A percentile compares a stretch with the other conserved stretches of the same genome.
phyloP scores from a whole-genome alignment of 371 early-diverging fungal species.

The Capniomyces stellatus region DNA sequence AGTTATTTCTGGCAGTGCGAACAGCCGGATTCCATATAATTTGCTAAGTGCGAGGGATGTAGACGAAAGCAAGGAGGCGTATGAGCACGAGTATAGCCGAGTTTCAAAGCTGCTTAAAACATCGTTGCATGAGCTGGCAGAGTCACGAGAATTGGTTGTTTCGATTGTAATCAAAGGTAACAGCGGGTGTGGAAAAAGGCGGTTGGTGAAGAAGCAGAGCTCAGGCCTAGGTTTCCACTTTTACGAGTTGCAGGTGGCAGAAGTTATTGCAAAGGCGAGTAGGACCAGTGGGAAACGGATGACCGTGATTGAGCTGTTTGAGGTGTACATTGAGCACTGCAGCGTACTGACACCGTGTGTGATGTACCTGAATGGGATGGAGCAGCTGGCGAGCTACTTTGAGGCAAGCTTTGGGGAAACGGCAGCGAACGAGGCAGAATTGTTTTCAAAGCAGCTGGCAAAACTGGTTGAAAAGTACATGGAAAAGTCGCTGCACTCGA shows the following conservation, averaged over 20 bases:
- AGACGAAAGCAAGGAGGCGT: constrained; percentile 2
- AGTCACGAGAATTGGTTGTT: constrained; percentile 45
- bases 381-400: constrained; percentile 53
- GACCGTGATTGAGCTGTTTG: constrained; percentile 40
- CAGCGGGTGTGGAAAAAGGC: constrained; percentile 69
- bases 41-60: constrained; percentile 7
- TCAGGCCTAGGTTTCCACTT: constrained; percentile 58
- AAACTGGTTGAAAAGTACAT: constrained; percentile 42
- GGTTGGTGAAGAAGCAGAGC: constrained; percentile 38
- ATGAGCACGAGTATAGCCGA: constrained; percentile 13
- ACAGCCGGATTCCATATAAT: constrained; percentile 15
- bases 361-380: constrained; percentile 54
- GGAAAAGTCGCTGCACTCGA: constrained; percentile 29
- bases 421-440: constrained; percentile 36
- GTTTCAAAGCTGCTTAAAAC: constrained; percentile 39
- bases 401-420: constrained; percentile 24
- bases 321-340: constrained; percentile 50
- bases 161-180: constrained; percentile 61
- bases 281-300: constrained; percentile 66
- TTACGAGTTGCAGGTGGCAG: constrained; percentile 48
- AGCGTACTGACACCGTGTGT: constrained; percentile 61
- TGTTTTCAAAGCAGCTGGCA: constrained; percentile 52
- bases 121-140: constrained; percentile 51
- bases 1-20: constrained; percentile 10
- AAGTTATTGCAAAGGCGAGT: constrained; percentile 46